Evolutionary conservation across 2,329 filamentous ascomycete species (phyloP).

Genomic region (Parasarocladium wereldwijsianum): DNA sequence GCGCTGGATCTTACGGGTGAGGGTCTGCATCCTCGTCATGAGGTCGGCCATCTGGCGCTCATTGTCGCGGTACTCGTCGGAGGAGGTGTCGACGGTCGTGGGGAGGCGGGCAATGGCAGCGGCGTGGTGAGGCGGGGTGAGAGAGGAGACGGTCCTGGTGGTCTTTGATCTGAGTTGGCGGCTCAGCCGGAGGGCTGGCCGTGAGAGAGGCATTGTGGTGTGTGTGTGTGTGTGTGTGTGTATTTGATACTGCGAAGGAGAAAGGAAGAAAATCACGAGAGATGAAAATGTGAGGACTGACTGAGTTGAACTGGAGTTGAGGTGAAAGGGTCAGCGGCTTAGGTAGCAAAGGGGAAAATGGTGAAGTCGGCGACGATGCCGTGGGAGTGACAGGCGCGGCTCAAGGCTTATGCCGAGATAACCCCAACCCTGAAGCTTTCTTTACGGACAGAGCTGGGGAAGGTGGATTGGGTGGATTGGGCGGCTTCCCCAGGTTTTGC

Average conservation of each 20-base stretch:
- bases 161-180: conserved; percentile 15
- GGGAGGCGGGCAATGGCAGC: conserved; percentile 69
- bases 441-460: too few species aligned
- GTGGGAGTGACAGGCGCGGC: too few species aligned
- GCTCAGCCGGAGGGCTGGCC: conserved; percentile 26
- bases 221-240: not conserved
- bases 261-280: not conserved
- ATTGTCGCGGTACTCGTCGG: conserved; percentile 72
- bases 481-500: too few species aligned
- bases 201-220: conserved; percentile 29
- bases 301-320: too few species aligned
- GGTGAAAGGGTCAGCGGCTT: too few species aligned
- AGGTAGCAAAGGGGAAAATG: too few species aligned
- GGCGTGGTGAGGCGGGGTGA: conserved; percentile 70
- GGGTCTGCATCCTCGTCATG: conserved; percentile 48
- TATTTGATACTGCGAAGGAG: conserved; percentile 6
- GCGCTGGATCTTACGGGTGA: conserved; percentile 57
- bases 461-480: too few species aligned
- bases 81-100: conserved; percentile 60
- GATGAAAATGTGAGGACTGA: not conserved
- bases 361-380: too few species aligned
- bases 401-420: too few species aligned
- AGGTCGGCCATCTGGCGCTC: conserved; percentile 60
- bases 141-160: conserved; percentile 54
- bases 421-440: too few species aligned